Percentiles rank a stretch among this genome's conserved stretches.
phyloP scores from a whole-genome alignment of 2,329 filamentous ascomycete genomes.

The Calonectria pseudoreteaudii region DNA sequence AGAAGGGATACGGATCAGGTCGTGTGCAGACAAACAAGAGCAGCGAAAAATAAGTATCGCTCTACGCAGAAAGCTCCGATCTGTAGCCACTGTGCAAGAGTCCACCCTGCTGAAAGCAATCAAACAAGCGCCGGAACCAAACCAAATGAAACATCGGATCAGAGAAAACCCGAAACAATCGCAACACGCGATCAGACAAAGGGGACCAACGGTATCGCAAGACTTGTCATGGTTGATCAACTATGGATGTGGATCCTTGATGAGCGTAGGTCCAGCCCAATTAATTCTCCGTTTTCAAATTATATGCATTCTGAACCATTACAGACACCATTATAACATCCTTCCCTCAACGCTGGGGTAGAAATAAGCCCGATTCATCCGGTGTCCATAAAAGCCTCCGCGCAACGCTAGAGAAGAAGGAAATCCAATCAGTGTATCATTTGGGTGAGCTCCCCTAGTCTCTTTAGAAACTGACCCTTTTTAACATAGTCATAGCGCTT shows the following conservation, averaged over 20 bases:
- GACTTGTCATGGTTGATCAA: conserved; percentile 57
- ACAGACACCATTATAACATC: conserved; percentile 49
- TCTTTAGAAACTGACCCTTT: background rate
- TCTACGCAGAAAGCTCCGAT: background rate
- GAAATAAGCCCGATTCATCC: conserved; percentile 53
- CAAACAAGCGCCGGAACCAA: background rate
- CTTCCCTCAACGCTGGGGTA: conserved; percentile 56
- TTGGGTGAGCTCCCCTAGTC: conserved; percentile 23
- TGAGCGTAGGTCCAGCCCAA: conserved; percentile 15
- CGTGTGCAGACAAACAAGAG: background rate
- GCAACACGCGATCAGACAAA: too few species aligned
- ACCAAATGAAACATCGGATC: too few species aligned
- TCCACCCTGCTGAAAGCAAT: background rate
- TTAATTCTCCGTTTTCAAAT: background rate
- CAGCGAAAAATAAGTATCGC: background rate
- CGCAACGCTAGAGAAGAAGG: conserved; percentile 41
- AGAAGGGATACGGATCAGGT: background rate
- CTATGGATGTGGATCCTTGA: conserved; percentile 59
- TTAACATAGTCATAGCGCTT: conserved; percentile 31
- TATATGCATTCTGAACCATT: background rate
- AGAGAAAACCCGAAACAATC: too few species aligned
- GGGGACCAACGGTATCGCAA: background rate
- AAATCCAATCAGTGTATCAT: conserved; percentile 45
- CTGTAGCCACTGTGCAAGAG: background rate
- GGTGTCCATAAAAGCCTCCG: conserved; percentile 56